phyloP scores from a whole-genome alignment of 768 basidiomycete species.

The Imleria badia region DNA sequence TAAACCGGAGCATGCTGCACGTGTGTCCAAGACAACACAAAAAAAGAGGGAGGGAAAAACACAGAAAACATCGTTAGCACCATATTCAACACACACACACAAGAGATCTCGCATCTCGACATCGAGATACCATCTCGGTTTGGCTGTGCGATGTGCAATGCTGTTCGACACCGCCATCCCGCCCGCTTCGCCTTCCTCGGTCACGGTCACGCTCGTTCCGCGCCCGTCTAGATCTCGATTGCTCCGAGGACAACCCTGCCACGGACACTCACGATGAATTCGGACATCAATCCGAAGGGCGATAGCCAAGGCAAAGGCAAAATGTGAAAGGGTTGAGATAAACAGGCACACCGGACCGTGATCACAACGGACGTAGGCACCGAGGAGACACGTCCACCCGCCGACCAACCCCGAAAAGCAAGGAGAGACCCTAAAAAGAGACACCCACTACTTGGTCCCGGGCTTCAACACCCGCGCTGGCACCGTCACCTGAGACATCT shows the following conservation, averaged over 20 bases:
- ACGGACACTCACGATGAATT: constrained; percentile 10
- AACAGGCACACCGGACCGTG: not conserved
- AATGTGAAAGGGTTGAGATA: not conserved
- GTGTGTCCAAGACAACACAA: not conserved
- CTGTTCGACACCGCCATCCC: constrained; percentile 12
- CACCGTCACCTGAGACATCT: constrained; percentile 27
- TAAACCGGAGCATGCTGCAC: constrained; percentile 34
- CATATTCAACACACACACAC: not conserved
- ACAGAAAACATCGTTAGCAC: constrained; percentile 1
- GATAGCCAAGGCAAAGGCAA: not conserved
- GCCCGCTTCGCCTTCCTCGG: constrained; percentile 4
- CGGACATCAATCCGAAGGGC: constrained; percentile 1
- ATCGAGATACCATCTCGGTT: not conserved
- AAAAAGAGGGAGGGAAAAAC: not conserved
- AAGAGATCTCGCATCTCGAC: constrained; percentile 10
- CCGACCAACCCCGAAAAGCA: not conserved
- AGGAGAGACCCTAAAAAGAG: not conserved
- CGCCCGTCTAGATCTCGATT: constrained; percentile 15
- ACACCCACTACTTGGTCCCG: constrained; percentile 35
- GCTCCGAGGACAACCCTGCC: constrained; percentile 10
- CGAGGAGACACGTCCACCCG: not conserved
- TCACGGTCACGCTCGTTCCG: not conserved
- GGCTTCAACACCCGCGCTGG: constrained; percentile 26
- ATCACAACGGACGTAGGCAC: not conserved
- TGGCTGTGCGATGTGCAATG: not conserved